Evolutionary conservation across 2,329 filamentous ascomycete species (phyloP), one percentile per base, ranked within the genome.

Genomic region (Aulographum hederae): DNA sequence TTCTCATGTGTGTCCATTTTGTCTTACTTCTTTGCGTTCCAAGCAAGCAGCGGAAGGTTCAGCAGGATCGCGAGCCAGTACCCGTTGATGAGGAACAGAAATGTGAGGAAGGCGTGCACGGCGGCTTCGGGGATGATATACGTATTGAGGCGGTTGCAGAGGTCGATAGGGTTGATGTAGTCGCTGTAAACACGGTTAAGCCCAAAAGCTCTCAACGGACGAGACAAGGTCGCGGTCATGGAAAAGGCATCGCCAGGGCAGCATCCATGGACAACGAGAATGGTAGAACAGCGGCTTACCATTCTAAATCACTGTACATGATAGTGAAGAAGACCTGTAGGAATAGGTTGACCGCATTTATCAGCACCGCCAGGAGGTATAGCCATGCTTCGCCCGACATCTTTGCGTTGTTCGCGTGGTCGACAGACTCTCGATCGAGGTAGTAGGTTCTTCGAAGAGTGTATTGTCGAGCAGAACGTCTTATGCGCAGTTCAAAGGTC

Each of bases 251-350:
- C 27, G 27, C 15, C 15, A 29, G 27, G 10, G 14, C 10, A 29
- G 8, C 10, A 8, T 11, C 10, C 27, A 10, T 15, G 10, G 14
- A 29, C 14, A 29, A 31, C 27, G 27, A n/a, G 11, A 29, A 15
- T 11, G 27, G 15, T 10, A 11, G 10, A 25, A 25, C 21, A 25
- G 20, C 17, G 25, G 67, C 80, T 51, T 65, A 92, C 85, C 89
- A 98, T 78, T 98, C 89, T 50, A 98, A 63, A 69, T 98, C 89
- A 60, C 82, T 93, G 65, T 95, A 98, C 91, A 98, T 98, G 54
- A 98, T 98, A 36, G 89, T 98, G 66, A 98, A 98, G 71, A 98
- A 98, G 48, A 98, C 89, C 65, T 98, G 91, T 36, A 98, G 70
- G 61, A 98, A 98, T 52, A 98, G 72, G 68, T 98, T 98, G 73